Percentiles rank a stretch among this genome's conserved stretches.
Conservation (phyloP, 306 rosid species). For the Nissolia schottii region DNA sequence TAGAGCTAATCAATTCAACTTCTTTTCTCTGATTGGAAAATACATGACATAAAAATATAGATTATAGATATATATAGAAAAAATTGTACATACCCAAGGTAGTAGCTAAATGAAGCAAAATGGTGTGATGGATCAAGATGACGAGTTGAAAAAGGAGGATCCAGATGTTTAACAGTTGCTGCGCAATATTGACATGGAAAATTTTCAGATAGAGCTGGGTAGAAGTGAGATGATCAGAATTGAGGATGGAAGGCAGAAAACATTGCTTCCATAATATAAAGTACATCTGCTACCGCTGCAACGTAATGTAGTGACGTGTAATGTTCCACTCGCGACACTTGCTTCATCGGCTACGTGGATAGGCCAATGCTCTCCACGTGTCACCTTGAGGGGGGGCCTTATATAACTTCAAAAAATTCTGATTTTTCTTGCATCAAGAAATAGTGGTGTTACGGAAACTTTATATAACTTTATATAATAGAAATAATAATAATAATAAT, state of each 20-base stretch:
- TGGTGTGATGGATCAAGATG: not conserved
- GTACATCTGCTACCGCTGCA: not conserved
- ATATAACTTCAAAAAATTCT: too few species aligned
- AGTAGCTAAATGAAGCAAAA: not conserved
- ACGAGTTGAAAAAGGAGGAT: slow-evolving; percentile 3
- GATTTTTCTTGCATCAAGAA: too few species aligned
- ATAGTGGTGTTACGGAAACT: too few species aligned
- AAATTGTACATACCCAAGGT: not conserved
- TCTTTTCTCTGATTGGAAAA: not conserved
- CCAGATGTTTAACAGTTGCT: not conserved
- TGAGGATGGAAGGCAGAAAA: not conserved
- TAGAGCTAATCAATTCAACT: too few species aligned
- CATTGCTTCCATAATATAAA: not conserved
- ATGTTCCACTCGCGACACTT: slow-evolving; percentile 18
- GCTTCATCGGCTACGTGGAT: not conserved
- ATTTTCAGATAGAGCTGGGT: not conserved
- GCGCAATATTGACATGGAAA: not conserved
- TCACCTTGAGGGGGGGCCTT: not conserved
- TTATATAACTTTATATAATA: too few species aligned
- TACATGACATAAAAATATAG: not conserved
- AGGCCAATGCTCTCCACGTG: not conserved
- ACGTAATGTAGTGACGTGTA: slow-evolving; percentile 9
- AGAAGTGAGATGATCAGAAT: not conserved
- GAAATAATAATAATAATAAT: too few species aligned
- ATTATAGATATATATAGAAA: not conserved